Conservation (phyloP, 1,139 yeast species). For the Taphrina deformans region DNA sequence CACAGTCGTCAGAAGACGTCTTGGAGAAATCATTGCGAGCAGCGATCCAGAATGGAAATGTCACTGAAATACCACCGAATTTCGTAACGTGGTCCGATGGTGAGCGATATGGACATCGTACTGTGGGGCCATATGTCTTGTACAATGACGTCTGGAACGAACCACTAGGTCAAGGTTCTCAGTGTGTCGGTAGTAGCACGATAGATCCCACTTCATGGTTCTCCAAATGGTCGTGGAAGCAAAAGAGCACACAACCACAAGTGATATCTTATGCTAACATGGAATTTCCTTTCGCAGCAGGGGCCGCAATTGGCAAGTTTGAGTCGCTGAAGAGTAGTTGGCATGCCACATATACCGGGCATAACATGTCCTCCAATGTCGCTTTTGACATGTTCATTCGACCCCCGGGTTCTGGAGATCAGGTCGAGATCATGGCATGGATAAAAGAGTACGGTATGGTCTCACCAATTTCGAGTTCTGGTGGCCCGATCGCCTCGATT, state of each 20-base stretch:
- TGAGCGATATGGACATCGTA: neutral
- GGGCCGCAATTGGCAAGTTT: neutral
- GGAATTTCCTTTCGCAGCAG: neutral
- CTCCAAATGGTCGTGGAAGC: slow-evolving; percentile 4
- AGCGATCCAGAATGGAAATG: neutral
- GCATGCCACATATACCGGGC: neutral
- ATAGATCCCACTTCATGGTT: neutral
- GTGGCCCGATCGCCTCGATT: neutral
- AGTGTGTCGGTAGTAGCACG: neutral
- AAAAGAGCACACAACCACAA: neutral
- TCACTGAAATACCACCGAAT: neutral
- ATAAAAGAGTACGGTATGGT: neutral
- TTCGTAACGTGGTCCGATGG: neutral
- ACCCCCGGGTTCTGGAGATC: neutral
- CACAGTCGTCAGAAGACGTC: neutral
- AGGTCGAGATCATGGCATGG: slow-evolving; percentile 6
- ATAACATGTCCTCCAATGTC: neutral
- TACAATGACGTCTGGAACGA: slow-evolving; percentile 12
- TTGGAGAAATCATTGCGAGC: neutral
- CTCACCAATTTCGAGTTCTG: neutral
- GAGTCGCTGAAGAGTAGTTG: neutral
- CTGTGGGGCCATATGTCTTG: neutral
- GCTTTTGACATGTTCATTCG: slow-evolving; percentile 10
- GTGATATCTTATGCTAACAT: slow-evolving; percentile 9
- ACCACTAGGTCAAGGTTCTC: neutral